Evolutionary conservation across 768 basidiomycete genomes (phyloP), one percentile per base, ranked within the genome.

Genomic region (Boletus rufocinnamomeus): DNA sequence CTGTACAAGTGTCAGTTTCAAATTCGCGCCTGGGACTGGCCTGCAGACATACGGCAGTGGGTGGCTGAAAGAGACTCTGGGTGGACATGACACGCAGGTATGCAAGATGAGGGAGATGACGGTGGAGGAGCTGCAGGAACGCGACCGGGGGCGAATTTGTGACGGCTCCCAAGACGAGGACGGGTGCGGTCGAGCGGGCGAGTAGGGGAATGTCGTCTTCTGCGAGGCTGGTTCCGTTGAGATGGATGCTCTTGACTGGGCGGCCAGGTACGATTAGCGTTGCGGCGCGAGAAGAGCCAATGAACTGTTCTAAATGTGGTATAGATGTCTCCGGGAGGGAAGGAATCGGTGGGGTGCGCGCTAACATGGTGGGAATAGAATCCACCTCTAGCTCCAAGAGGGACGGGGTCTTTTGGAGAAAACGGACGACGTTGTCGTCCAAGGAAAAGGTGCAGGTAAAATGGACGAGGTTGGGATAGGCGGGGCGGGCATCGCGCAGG

Each of bases 61-160:
- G 83, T 61, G 78, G 74, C 57, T 80, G 77, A 56, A 75, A 72
- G 63, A 84, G 79, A 68, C 73, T 77, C 45, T 78, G 81, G 6
- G 80, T 84, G 43, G 82, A 72, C 73, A 85, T 85, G 67, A 91
- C 75, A 48, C 86, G 83, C 54, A 91, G 82, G 72, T 85, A 87
- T 32, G 79, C 79, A 46, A 91, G 79, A 65, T 80, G 75, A 9
- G 84, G 82, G 71, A 90, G 80, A 60, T 81, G 78, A 49, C 73
- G 74, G 40, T 82, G 81, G 56, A 91, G 79, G 32, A 76, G 72
- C 56, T 79, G 78, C 47, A 91, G 77, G 46, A 89, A 77, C n/a
- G 79, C 71, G 17, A 84, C 75, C 10, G 87, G 84, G 37, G 82
- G 75, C 41, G 81, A 77, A 66, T 77, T 82, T 19, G 86, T 87